Evolutionary conservation across 2,329 filamentous ascomycete genomes (phyloP).

Genomic region (Pseudogymnoascus sp.): DNA sequence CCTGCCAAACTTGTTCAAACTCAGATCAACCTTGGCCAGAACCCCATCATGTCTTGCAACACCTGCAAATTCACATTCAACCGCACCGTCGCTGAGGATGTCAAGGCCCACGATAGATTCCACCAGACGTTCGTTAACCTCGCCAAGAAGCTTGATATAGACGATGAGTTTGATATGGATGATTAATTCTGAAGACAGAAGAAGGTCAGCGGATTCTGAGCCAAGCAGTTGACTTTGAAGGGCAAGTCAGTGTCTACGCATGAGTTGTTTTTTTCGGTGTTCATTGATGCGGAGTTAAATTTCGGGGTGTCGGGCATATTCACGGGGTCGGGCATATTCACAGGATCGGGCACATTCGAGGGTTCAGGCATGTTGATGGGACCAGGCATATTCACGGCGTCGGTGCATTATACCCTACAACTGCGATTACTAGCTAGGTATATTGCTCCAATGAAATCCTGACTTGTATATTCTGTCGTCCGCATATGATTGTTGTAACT

Average conservation of each 20-base stretch:
- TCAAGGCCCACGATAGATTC: constrained; percentile 8
- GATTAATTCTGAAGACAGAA: not conserved
- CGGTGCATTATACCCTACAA: constrained; percentile 8
- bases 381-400: not conserved
- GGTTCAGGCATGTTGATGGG: not conserved
- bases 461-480: not conserved
- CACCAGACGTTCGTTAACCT: constrained; percentile 8
- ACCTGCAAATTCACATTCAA: constrained; percentile 6
- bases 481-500: not conserved
- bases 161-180: no score
- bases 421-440: constrained; percentile 6
- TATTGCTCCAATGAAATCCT: constrained; percentile 5
- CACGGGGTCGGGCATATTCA: not conserved
- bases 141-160: not conserved
- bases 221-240: not conserved
- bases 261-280: not conserved
- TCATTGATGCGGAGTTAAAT: not conserved
- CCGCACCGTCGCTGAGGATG: not conserved
- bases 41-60: not conserved
- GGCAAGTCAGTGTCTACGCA: not conserved
- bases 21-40: constrained; percentile 10
- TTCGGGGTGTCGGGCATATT: not conserved
- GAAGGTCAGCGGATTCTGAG: not conserved
- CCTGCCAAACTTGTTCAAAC: constrained; percentile 9
- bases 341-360: not conserved